A percentile compares a stretch with the other conserved stretches of the same genome.
phyloP scores from a whole-genome alignment of 208 protist genomes.

The Angomonas ambiguus region DNA sequence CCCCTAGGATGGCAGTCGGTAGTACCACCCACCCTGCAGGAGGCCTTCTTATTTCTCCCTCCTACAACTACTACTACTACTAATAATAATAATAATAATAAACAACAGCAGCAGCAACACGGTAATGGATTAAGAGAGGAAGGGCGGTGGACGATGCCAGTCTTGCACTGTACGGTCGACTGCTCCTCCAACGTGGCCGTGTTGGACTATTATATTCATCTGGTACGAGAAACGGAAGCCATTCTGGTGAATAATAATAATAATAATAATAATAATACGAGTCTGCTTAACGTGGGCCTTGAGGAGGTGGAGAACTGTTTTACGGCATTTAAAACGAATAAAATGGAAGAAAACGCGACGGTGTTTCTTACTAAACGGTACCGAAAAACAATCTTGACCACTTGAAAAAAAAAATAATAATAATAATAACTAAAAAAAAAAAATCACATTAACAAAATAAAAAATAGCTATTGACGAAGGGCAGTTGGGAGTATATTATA shows the following conservation, averaged over 20 bases:
- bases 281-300: neutral
- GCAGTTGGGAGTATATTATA: neutral
- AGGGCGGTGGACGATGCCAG: too few relatives aligned
- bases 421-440: neutral
- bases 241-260: too few relatives aligned
- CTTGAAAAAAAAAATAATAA: neutral
- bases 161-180: too few relatives aligned
- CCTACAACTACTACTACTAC: too few relatives aligned
- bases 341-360: neutral
- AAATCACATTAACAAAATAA: neutral
- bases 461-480: neutral
- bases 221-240: neutral
- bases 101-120: too few relatives aligned
- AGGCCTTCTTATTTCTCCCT: neutral
- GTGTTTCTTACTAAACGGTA: neutral
- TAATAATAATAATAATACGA: too few relatives aligned
- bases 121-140: too few relatives aligned
- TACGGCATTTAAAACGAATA: neutral
- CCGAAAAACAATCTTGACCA: neutral
- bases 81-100: too few relatives aligned
- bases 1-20: neutral
- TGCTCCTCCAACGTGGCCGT: too few relatives aligned
- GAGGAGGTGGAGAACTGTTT: neutral
- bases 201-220: neutral
- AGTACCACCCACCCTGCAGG: neutral